These are phyloP conservation scores for Prinsepia uniflora DNA, from an alignment of 306 rosid species.

Conservation along the genomic window DNA sequence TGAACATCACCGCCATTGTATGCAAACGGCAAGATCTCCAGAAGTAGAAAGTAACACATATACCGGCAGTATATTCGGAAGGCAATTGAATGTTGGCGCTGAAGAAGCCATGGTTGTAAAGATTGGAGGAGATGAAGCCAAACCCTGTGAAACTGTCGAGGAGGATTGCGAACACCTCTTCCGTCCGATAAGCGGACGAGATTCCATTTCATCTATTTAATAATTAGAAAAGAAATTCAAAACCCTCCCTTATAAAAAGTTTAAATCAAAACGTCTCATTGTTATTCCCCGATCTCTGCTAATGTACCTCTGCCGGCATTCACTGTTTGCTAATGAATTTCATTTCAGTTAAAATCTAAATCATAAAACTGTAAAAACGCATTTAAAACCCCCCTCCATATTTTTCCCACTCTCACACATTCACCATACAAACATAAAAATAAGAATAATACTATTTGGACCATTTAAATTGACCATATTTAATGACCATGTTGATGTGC, in stretches of 20 bases:
- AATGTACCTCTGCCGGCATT: background rate
- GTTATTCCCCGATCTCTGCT: too few species aligned
- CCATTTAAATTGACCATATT: too few species aligned
- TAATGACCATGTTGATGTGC: too few species aligned
- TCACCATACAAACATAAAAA: background rate
- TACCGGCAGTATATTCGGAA: conserved; percentile 79
- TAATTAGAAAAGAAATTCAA: too few species aligned
- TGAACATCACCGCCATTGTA: too few species aligned
- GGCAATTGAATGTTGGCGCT: conserved; percentile 89
- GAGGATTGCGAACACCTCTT: conserved; percentile 66
- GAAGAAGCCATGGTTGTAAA: conserved; percentile 84
- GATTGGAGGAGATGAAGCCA: conserved; percentile 81
- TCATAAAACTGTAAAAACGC: background rate
- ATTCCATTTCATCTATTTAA: too few species aligned
- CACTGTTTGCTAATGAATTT: background rate
- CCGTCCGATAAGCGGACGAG: conserved; percentile 79
- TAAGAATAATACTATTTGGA: too few species aligned
- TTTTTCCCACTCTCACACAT: background rate
- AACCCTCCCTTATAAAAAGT: too few species aligned
- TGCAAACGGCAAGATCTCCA: too few species aligned
- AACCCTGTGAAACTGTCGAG: conserved; percentile 93
- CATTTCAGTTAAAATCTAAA: too few species aligned
- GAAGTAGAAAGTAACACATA: conserved; percentile 83
- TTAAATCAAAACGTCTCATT: too few species aligned
- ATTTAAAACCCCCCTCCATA: background rate